Base-by-base conservation (phyloP, 2,329 filamentous ascomycete genomes). In the Metarhizium robertsii region DNA sequence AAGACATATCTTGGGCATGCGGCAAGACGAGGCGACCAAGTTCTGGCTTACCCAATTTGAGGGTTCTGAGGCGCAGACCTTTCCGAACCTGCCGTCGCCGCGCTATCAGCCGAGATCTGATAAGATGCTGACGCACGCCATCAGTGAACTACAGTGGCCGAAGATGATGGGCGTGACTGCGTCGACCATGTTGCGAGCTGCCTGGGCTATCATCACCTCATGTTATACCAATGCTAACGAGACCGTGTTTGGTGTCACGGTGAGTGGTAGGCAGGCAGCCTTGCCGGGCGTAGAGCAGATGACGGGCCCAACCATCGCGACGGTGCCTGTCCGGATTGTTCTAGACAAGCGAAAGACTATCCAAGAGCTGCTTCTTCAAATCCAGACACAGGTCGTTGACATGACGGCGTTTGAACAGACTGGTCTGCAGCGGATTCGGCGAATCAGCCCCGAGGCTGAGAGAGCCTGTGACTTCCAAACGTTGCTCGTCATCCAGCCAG, bases 21-120 rank as follows among this genome's bases (percentile, higher is more conserved):
- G 63, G 11, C 29, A 57, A 18, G 40, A 47, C 14, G 25, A 43
- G 3, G 7, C 66, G 62, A 4, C 74, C 57, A 60, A 58, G 1
- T 77, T 73, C 61, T 78, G 75, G 75, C 63, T 64, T 16, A 64
- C 71, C 34, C 68, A 72, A 38, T 66, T 77, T 3, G 59, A 67
- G 6, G 70, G 52, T n/a, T 50, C 54, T 6, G 50, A 56, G 13
- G 55, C 55, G 43, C 51, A 53, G 5, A 52, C 51, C n/a, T 61
- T 61, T 45, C 59, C 59, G 6, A 14, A 32, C 5, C 55, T 54
- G 29, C 48, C 59, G 6, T 55, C 50, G 13, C 49, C 58, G 2
- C 16, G n/a, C n/a, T 46, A 54, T 29, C 46, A 54, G 40, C 47
- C 53, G 5, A 45, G 53, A 50, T 34, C 53, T 36, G 53, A 60